Evolutionary conservation across 768 basidiomycete genomes (phyloP), one percentile per base, ranked within the genome.

Genomic region (Dioszegia hungarica): DNA sequence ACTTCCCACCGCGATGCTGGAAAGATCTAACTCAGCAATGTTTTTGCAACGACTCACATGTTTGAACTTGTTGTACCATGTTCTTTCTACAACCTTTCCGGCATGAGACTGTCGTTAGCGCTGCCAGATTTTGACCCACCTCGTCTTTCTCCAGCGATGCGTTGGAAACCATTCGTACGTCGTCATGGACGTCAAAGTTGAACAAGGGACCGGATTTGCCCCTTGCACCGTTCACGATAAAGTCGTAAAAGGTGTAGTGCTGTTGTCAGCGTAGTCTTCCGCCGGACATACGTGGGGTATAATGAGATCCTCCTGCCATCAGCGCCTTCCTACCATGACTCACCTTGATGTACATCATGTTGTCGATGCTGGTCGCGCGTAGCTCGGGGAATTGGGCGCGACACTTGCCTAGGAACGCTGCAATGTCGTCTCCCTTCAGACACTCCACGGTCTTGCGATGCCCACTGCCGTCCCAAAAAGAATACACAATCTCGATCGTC

Each of bases 161-260:
- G 70, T 99, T 95, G 22, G 89, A 86, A 20, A 97, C 80, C 62
- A 99, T 77, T 17, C 95, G 88, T 3, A 99, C 89, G 73, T 99
- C 95, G 72, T 99, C 95, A 75, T 99, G 95, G 5, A 98, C 95
- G 76, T 99, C 95, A 70, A 99, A 99, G 76, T 88, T 95, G 79
- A 99, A 99, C 54, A 99, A 78, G 5, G 95, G 95, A 0, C 95
- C 95, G 0, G 92, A 95, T 77, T 99, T 99, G 25, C 95, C 95
- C 22, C 95, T 85, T 8, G 93, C 92, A 78, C 95, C 97, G 81
- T 98, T 98, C 67, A 98, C 81, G 63, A 99, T 95, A 64, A 99
- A 98, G 77, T 93, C 89, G 75, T 97, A 98, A 75, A 99, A 99
- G 1, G 93, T 95, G 77, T 97, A 84, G 74, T 98, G 94, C 90